Evolutionary conservation across 108 stramenopile species (phyloP).

Genomic region (Skeletonema menzelii): DNA sequence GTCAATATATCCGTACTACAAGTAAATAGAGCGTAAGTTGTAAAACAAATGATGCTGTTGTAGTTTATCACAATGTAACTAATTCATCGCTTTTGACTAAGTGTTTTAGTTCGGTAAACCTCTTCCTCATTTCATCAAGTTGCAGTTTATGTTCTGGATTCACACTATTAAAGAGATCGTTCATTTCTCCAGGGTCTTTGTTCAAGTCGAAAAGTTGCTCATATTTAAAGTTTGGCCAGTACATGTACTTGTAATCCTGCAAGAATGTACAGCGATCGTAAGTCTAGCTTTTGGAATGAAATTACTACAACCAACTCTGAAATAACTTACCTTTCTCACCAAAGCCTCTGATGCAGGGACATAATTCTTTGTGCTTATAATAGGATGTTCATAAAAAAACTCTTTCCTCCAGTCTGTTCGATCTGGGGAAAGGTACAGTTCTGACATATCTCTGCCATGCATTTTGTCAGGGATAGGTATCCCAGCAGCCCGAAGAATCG

Average conservation of each 20-base stretch:
- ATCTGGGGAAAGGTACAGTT: conserved; percentile 52
- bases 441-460: conserved; percentile 78
- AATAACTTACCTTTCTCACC: conserved; percentile 25
- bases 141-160: conserved; percentile 11
- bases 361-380: conserved; percentile 4
- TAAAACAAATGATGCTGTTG: too few relatives aligned
- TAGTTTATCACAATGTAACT: conserved; percentile 22
- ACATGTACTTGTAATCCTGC: conserved; percentile 71
- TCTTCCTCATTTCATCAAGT: conserved; percentile 18
- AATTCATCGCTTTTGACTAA: conserved; percentile 26
- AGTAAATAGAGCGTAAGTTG: too few relatives aligned
- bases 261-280: not conserved
- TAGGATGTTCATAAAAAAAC: conserved; percentile 61
- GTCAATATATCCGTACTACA: too few relatives aligned
- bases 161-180: conserved; percentile 54
- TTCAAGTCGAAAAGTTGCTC: conserved; percentile 78
- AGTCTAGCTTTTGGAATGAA: not conserved
- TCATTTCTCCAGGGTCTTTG: conserved; percentile 71
- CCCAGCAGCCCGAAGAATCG: conserved; percentile 70
- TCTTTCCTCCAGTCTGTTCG: conserved; percentile 50
- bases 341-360: conserved; percentile 46
- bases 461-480: conserved; percentile 54
- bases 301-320: not conserved
- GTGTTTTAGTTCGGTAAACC: conserved; percentile 22
- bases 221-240: conserved; percentile 70